Conservation (phyloP, 345 rosid species). For the Citrus sinensis region DNA sequence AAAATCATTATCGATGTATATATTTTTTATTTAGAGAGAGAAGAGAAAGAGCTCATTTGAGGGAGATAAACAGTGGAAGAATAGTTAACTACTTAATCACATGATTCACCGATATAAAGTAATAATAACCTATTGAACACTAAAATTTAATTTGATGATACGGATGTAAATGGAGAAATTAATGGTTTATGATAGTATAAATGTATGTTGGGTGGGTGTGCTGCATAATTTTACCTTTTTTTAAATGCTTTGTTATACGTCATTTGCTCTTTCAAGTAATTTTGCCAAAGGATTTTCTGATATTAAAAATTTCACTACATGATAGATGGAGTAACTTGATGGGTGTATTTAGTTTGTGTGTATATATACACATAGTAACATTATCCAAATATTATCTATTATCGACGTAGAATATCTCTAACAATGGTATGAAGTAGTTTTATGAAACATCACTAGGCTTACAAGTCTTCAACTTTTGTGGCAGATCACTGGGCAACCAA, state of each 20-base stretch:
- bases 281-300: no score
- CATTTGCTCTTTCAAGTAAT: background rate
- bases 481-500: slow-evolving; percentile 98
- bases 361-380: background rate
- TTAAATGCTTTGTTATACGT: no score
- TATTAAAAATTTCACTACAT: background rate
- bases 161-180: background rate
- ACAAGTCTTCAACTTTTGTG: slow-evolving; percentile 18
- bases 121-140: background rate
- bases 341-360: background rate
- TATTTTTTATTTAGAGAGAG: background rate
- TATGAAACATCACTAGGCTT: background rate
- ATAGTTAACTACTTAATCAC: background rate
- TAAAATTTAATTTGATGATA: background rate
- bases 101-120: background rate
- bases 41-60: background rate
- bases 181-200: background rate
- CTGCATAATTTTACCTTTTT: background rate
- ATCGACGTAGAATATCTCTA: background rate
- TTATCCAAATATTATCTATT: background rate
- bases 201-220: background rate
- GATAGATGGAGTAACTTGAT: background rate
- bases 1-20: background rate
- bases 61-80: background rate
- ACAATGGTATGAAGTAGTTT: background rate